These are phyloP conservation scores for Ophiocordyceps camponoti-leonardi DNA, from an alignment of 2,329 filamentous ascomycete genomes.

Conservation along the genomic window DNA sequence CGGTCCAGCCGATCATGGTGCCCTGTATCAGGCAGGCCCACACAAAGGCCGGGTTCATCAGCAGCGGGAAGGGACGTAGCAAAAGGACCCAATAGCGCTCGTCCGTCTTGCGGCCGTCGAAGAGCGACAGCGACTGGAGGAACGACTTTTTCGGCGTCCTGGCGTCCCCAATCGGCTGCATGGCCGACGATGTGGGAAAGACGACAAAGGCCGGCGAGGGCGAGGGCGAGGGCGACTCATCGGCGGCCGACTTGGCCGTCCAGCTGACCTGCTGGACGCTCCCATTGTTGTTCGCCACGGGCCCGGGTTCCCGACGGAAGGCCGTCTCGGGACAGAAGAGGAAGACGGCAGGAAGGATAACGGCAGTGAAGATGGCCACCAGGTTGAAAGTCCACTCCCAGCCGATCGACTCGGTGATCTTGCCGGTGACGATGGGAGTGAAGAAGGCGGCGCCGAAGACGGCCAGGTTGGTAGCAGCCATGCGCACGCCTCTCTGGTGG, in stretches of 20 bases:
- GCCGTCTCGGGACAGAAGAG: conserved; percentile 77
- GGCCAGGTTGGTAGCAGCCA: conserved; percentile 56
- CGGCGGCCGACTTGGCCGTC: background rate
- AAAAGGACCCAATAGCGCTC: conserved; percentile 51
- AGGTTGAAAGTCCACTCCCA: conserved; percentile 85
- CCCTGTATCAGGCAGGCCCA: conserved; percentile 73
- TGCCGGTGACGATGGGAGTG: conserved; percentile 81
- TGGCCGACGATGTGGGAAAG: conserved; percentile 14
- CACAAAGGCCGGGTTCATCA: conserved; percentile 69
- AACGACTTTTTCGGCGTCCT: conserved; percentile 38
- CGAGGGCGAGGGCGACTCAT: background rate
- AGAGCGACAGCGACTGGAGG: conserved; percentile 43
- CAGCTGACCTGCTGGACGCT: conserved; percentile 9
- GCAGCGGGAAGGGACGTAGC: conserved; percentile 64
- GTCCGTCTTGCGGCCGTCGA: conserved; percentile 69
- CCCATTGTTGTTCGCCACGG: conserved; percentile 36
- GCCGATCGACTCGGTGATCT: conserved; percentile 59
- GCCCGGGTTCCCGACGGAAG: conserved; percentile 44
- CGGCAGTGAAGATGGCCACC: conserved; percentile 65
- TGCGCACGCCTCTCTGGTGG: conserved; percentile 65
- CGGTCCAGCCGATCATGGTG: conserved; percentile 85
- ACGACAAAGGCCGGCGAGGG: conserved; percentile 10
- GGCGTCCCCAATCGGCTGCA: conserved; percentile 17
- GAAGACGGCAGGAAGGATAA: conserved; percentile 52
- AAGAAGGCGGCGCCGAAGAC: conserved; percentile 40